Percentiles rank a stretch among this genome's conserved stretches.
phyloP scores from a whole-genome alignment of 768 basidiomycete genomes.

The Russula compacta region DNA sequence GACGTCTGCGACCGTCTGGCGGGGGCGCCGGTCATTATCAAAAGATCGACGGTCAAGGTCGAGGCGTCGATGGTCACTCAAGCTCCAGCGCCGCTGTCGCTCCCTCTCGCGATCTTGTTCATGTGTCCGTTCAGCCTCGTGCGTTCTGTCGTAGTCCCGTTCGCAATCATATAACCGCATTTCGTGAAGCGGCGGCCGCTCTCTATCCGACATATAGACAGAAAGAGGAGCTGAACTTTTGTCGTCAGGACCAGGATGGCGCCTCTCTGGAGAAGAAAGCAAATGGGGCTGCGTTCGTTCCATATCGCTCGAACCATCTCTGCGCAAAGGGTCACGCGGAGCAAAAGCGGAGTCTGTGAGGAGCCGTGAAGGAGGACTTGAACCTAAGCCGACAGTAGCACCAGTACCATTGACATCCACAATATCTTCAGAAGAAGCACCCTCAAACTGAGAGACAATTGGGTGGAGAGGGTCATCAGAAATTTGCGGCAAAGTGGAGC shows the following conservation, averaged over 20 bases:
- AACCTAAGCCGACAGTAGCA: neutral
- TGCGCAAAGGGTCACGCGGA: neutral
- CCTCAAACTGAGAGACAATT: neutral
- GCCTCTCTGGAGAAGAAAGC: conserved; percentile 7
- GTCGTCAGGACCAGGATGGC: conserved; percentile 15
- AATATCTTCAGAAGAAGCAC: neutral
- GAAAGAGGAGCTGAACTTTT: conserved; percentile 21
- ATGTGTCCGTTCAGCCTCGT: conserved; percentile 19
- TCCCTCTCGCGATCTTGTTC: conserved; percentile 12
- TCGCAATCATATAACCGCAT: conserved; percentile 28
- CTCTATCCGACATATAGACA: conserved; percentile 23
- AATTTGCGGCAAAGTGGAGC: neutral
- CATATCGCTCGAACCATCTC: neutral
- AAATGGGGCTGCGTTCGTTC: neutral
- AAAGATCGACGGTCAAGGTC: conserved; percentile 34
- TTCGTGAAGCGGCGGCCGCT: conserved; percentile 22
- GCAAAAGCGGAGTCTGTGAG: neutral
- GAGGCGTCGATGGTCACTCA: conserved; percentile 26
- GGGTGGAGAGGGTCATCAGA: neutral
- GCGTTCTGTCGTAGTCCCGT: conserved; percentile 31
- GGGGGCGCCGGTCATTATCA: conserved; percentile 34
- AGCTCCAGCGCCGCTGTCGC: conserved; percentile 32
- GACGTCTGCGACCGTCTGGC: conserved; percentile 37
- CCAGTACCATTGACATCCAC: neutral
- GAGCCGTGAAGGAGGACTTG: neutral